Base-by-base conservation (phyloP, 169 alveolate genomes). In the Besnoitia besnoiti region DNA sequence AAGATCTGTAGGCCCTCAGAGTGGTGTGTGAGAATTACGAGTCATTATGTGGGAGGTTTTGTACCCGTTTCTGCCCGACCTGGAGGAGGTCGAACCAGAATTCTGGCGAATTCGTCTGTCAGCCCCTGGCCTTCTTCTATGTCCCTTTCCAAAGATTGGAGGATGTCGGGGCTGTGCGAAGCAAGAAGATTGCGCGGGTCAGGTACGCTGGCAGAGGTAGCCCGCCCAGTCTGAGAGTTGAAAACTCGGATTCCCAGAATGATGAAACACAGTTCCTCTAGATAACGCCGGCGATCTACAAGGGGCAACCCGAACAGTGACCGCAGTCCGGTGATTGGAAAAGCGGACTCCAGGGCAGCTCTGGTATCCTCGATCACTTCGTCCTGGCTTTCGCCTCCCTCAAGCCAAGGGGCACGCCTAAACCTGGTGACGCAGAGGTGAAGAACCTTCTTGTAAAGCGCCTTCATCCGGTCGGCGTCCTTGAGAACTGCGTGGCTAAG, bases 111-210 rank as follows among this genome's bases (percentile, higher is more conserved):
- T 1, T 73, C 82, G 39, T 37, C 44, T 10, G 46, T 14, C 46
- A 21, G 82, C 46, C n/a, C n/a, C 46, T 73, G 44, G 46, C 82
- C 82, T 37, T 73, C 82, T 37, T 73, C 46, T 12, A 73, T 73
- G 3, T 73, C 21, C 44, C n/a, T 19, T 42, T 73, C 82, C 24
- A 73, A 1, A 8, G 82, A n/a, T n/a, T 1, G 82, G 0, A n/a
- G 39, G 8, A 73, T 12, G 47, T 73, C 82, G 46, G 8, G 82
- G 39, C 82, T n/a, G 82, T 37, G 82, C 47, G n/a, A 30, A 10
- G 39, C 30, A 35, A 77, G 49, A 39, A 77, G 87, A 24, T 77
- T 77, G 14, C 59, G 40, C 87, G 87, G 87, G 30, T 77, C 87
- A 0, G 87, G 87, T 5, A 77, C 3, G n/a, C 82, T 27, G 46